Base-by-base conservation (phyloP, 805 yeast species). In the Kurtzmaniella cleridarum region DNA sequence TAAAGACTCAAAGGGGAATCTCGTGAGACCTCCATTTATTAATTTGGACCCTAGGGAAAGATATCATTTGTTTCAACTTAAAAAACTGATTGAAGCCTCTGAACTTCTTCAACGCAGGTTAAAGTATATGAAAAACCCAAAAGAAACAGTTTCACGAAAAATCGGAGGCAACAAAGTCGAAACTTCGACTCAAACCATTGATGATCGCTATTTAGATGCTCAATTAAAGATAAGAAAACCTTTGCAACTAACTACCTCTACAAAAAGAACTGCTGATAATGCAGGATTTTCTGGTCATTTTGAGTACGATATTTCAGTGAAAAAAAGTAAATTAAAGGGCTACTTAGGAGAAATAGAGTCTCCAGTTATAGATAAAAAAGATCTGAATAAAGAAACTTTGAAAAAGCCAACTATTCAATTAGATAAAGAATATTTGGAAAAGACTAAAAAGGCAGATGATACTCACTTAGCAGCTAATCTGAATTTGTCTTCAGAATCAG, bases 21-120 rank as follows among this genome's bases (percentile, higher is more conserved):
- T 64, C 35, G 66, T 62, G 3, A 53, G 74, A 34, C 74, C 74
- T 0, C 72, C 73, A 5, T 65, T 69, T 45, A 68, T 69, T 30
- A 66, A 64, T 34, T 53, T 67, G 34, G 73, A 66, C 41, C 74
- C 73, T 1, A 43, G 63, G 27, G 74, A 69, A 44, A 50, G 74
- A 20, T 64, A 69, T 42, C 66, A 65, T 11, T 53, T 69, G 40
- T 47, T 68, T 24, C 71, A 66, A 44, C 46, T 67, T 34, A 69
- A 68, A 39, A 53, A 55, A 43, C 55, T 69, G 2, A 50, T 67
- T 8, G 65, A 67, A 41, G 62, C 64, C 3, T 55, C 69, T 0
- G 60, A 61, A 30, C 50, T 55, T 5, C 46, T 66, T 30, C 64
- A 64, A 38, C 44, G 50, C 20, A 47, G 61, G 40, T 50, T 65